Conservation (phyloP, 192 early-diverging fungal species). For the Backusella liffmaniae region DNA sequence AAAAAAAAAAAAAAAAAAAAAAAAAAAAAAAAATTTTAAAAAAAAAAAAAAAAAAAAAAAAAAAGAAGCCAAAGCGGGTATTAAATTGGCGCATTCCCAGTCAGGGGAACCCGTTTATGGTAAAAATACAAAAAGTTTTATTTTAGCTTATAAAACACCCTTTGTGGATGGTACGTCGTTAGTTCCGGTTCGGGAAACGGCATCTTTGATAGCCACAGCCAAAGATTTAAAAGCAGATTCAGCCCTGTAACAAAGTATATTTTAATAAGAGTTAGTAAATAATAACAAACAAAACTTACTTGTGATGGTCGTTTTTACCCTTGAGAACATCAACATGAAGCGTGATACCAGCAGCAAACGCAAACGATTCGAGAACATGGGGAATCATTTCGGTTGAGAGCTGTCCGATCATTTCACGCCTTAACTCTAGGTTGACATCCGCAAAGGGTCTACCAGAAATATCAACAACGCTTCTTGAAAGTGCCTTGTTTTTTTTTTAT, state of each 20-base stretch:
- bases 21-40: not conserved
- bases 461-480: slow-evolving; percentile 93
- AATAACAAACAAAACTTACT: slow-evolving; percentile 49
- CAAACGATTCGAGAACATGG: slow-evolving; percentile 93
- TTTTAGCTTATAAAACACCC: slow-evolving; percentile 66
- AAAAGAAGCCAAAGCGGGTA: not conserved
- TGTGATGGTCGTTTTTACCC: slow-evolving; percentile 95
- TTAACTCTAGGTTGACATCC: slow-evolving; percentile 79
- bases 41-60: not conserved
- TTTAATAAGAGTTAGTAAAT: not conserved
- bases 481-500: slow-evolving; percentile 56
- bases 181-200: slow-evolving; percentile 80
- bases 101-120: not conserved
- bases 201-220: slow-evolving; percentile 91
- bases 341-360: slow-evolving; percentile 90
- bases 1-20: not conserved
- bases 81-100: not conserved
- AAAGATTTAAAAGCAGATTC: slow-evolving; percentile 98
- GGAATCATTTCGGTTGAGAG: slow-evolving; percentile 98
- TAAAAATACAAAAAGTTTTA: not conserved
- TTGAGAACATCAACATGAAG: slow-evolving; percentile 95
- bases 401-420: slow-evolving; percentile 87
- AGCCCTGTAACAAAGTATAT: slow-evolving; percentile 50
- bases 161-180: slow-evolving; percentile 94
- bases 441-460: slow-evolving; percentile 94